Evolutionary conservation across 2,329 filamentous ascomycete genomes (phyloP), one percentile per base, ranked within the genome.

Genomic region (Biscogniauxia marginata): DNA sequence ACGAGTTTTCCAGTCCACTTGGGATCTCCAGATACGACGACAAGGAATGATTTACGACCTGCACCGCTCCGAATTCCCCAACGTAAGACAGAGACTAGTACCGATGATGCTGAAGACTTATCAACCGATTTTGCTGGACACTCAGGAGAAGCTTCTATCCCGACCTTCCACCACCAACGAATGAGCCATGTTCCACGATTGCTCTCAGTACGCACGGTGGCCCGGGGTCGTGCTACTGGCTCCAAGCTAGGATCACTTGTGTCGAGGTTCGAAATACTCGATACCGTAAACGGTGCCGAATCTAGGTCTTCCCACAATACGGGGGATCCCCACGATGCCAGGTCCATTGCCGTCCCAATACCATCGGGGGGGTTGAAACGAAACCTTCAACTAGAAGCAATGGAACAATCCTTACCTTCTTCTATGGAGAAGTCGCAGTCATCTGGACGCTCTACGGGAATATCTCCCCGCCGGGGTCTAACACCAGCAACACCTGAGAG

Each of bases 211-310:
- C 50, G 52, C 24, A 30, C 45, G 39, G 24, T 43, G 43, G 58
- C 58, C 22, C 59, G 59, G n/a, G 58, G 54, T 25, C 64, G 60
- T 20, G 20, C 46, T n/a, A 51, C 59, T 4, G 54, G 61, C 1
- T 51, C 62, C 0, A 67, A 60, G 18, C 58, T 74, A 7, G 67
- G 62, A 7, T 57, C 65, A 2, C 62, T 75, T 3, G 67, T 73
- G 16, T 71, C 73, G 7, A 73, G 69, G 21, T 75, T 73, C 21
- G 71, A 74, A 58, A 63, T 60, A 3, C 63, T 70, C 6, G 68
- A 70, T 50, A 62, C 64, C 4, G 64, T 67, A 8, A 67, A 59
- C 21, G 65, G 52, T 23, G 50, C 53, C 6, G 62, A 68, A 25
- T 20, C 55, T 24, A 49, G 39, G 39, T 6, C 21, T 9, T 16